phyloP scores from a whole-genome alignment of 768 basidiomycete species.

The Auricularia cornea region DNA sequence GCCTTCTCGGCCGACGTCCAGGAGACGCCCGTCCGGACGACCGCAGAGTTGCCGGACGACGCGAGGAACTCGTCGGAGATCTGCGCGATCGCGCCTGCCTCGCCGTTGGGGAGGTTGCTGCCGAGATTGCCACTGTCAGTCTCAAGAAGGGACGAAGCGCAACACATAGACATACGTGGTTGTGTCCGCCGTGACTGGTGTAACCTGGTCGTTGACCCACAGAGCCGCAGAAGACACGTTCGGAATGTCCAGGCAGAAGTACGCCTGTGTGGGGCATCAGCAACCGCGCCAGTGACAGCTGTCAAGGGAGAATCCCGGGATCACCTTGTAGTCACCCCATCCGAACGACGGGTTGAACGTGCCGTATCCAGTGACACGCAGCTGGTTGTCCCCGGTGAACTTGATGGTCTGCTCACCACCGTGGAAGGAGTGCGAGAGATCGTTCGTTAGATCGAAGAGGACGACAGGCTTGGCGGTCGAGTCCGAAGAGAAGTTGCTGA shows the following conservation, averaged over 20 bases:
- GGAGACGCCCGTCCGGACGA: conserved; percentile 10
- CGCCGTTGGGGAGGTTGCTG: neutral
- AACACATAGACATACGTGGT: neutral
- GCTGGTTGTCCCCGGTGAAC: neutral
- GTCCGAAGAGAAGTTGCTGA: neutral
- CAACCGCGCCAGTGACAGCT: neutral
- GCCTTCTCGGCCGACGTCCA: conserved; percentile 11
- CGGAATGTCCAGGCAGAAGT: conserved; percentile 4
- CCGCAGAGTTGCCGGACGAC: neutral
- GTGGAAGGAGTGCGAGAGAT: conserved; percentile 10
- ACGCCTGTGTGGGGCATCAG: neutral
- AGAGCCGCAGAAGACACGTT: neutral
- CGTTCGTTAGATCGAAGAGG: conserved; percentile 9
- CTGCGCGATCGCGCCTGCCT: neutral
- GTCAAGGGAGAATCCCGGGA: conserved; percentile 5
- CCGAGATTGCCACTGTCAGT: neutral
- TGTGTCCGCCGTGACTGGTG: neutral
- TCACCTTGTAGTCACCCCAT: conserved; percentile 8
- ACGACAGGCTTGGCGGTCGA: conserved; percentile 4
- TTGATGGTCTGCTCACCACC: conserved; percentile 1
- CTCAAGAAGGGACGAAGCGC: neutral
- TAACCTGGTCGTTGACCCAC: neutral
- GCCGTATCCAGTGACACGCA: conserved; percentile 9
- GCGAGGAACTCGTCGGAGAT: conserved; percentile 1
- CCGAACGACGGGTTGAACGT: conserved; percentile 10